phyloP scores from a whole-genome alignment of 1,284 basidiomycete species.

The Takashimella koratensis region DNA sequence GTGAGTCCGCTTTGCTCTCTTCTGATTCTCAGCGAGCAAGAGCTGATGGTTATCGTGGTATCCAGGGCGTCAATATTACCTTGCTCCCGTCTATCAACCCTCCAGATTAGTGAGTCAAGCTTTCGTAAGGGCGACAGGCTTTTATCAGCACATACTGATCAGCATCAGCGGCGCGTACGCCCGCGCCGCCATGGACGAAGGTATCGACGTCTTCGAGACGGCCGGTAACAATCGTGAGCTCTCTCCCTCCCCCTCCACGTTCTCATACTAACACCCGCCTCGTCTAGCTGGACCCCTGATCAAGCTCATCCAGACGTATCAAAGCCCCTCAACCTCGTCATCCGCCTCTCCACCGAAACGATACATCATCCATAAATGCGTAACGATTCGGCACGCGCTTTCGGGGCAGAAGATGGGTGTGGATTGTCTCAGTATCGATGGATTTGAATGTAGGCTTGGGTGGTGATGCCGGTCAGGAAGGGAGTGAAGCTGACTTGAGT shows the following conservation, averaged over 20 bases:
- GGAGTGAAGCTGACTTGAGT: constrained; percentile 51
- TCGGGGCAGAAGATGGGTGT: constrained; percentile 74
- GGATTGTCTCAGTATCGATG: constrained; percentile 81
- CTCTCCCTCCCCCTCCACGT: neutral
- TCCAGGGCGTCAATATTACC: constrained; percentile 83
- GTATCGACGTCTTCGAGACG: constrained; percentile 86
- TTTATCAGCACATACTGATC: constrained; percentile 40
- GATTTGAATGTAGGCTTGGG: constrained; percentile 84
- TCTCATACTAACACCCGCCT: too few relatives aligned
- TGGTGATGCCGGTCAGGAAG: constrained; percentile 13
- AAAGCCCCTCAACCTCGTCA: constrained; percentile 8
- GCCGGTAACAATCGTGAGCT: constrained; percentile 80
- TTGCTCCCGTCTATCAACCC: constrained; percentile 84
- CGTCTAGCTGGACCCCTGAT: constrained; percentile 70
- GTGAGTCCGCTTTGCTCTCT: constrained; percentile 16
- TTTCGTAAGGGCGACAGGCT: too few relatives aligned
- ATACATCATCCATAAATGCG: constrained; percentile 87
- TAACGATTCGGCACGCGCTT: constrained; percentile 77
- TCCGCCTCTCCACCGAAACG: constrained; percentile 47
- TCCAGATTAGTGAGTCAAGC: constrained; percentile 64
- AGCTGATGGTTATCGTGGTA: constrained; percentile 14
- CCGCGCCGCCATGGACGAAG: constrained; percentile 77
- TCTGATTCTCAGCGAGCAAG: constrained; percentile 23
- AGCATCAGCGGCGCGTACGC: constrained; percentile 61
- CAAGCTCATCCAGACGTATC: constrained; percentile 66